Base-by-base conservation (phyloP, 2,329 filamentous ascomycete genomes). In the Magnaporthiopsis incrustans region DNA sequence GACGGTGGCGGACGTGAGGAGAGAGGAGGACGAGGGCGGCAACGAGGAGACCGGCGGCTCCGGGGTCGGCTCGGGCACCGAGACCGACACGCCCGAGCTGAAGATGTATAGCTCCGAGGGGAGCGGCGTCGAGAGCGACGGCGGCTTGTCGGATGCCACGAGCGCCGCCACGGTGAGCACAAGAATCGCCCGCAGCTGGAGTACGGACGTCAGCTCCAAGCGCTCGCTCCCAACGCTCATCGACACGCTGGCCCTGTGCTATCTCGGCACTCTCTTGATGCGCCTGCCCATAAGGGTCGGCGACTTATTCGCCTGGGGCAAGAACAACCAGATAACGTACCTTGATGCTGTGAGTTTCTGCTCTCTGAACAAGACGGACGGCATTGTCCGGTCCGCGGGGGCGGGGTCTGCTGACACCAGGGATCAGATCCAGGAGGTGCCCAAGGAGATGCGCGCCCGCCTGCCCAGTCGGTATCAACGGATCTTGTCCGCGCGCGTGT, bases 201-300 rank as follows among this genome's bases (percentile, higher is more conserved):
- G 68, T 15, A 71, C 79, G 18, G 76, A 80, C 64, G 71, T 76
- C 32, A 78, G 79, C 7, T 74, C 78, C 68, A 73, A 78, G 59
- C 83, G 85, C 78, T 78, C 81, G 60, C 70, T 85, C 69, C 92
- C 93, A 1, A 85, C 79, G 62, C 77, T 96, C 50, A 77, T 90
- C 57, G 93, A 97, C 68, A 89, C 89, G 0, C 75, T 98, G 63
- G 87, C 82, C 1, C 73, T 97, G 14, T 92, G 90, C 71, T 97
- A 97, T 76, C 75, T 97, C 44, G 93, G 86, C 1, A 86, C 86
- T 53, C 71, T 95, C 59, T 78, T 97, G 32, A 79, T 97, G 69
- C 86, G 89, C 64, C 79, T 95, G 64, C 92, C 93, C 0, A 81
- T 91, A n/a, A 86, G 87, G 27, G 78, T 94, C 10, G 88, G 86